Evolutionary conservation across 2,329 filamentous ascomycete genomes (phyloP), one percentile per base, ranked within the genome.

Genomic region (Claviceps pazoutovae): DNA sequence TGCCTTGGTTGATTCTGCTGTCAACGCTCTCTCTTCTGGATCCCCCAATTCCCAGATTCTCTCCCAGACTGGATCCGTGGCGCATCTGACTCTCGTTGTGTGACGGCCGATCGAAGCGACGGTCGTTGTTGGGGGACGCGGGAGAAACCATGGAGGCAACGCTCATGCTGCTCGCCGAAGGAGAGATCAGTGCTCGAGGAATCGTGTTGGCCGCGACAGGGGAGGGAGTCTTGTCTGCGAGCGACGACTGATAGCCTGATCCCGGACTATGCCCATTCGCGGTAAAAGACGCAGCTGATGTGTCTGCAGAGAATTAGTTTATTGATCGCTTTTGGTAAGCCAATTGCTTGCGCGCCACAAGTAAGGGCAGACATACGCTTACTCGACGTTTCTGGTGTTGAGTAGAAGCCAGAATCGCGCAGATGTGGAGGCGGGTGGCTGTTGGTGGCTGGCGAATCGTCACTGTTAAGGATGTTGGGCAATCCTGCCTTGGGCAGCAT

Each of bases 11-110:
- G 64, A 90, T 83, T 56, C 85, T 78, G 65, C 85, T 88, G 65
- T 90, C 86, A 4, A 90, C 83, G 59, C 86, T 90, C 67, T 88
- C 86, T 50, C 86, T 79, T 46, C 56, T 53, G 84, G 77, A 47
- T 16, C 57, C 53, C 21, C 82, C 74, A 1, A 68, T 61, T 26
- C 69, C 64, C 47, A 67, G 64, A 34, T 66, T 64, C 30, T 69
- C 62, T 26, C 61, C 66, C 53, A 66, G 54, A 4, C 62, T 61
- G 43, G 64, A 59, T 23, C 62, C 61, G 23, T 57, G 62, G 4
- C 60, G 56, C 48, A 57, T 55, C 19, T 59, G 59, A 11, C 62
- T 63, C 46, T 71, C 66, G 53, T 66, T 64, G 39, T 62, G 68
- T 49, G 61, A 69, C 46, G 69, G 64, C 45, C 68, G 63, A 52